Evolutionary conservation across 495 filamentous ascomycete genomes (phyloP).

Genomic region (Neurospora sp.): DNA sequence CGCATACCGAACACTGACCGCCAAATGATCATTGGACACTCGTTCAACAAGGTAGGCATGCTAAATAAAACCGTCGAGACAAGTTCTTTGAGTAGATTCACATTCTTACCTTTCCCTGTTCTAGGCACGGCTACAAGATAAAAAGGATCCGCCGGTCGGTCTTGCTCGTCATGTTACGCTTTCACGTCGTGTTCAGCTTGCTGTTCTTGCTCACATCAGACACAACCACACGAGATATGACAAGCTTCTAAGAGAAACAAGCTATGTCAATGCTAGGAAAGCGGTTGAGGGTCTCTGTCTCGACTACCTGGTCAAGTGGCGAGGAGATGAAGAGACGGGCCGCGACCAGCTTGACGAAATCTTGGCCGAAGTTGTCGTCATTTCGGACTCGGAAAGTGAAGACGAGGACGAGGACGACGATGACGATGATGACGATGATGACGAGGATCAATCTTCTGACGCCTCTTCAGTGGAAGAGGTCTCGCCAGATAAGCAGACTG

Average conservation of each 20-base stretch:
- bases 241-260: slow-evolving; percentile 52
- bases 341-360: slow-evolving; percentile 68
- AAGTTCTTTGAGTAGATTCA: not conserved
- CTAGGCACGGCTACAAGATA: slow-evolving; percentile 9
- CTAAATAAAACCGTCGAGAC: not conserved
- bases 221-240: slow-evolving; percentile 86
- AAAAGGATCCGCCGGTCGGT: slow-evolving; percentile 49
- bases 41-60: slow-evolving; percentile 67
- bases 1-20: slow-evolving; percentile 72
- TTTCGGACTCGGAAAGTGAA: slow-evolving; percentile 69
- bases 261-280: slow-evolving; percentile 59
- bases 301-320: slow-evolving; percentile 72
- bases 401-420: slow-evolving; percentile 38
- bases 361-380: slow-evolving; percentile 70
- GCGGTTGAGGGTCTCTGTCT: slow-evolving; percentile 61
- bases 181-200: slow-evolving; percentile 67
- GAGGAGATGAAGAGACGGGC: slow-evolving; percentile 72
- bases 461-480: slow-evolving; percentile 4
- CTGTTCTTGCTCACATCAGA: slow-evolving; percentile 76
- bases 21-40: slow-evolving; percentile 62
- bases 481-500: not conserved
- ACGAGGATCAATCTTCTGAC: slow-evolving; percentile 12
- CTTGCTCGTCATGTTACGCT: slow-evolving; percentile 55
- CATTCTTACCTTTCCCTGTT: slow-evolving; percentile 1
- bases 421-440: slow-evolving; percentile 10